Conservation (phyloP, 1,284 basidiomycete species). For the Ganoderma multipileum region DNA sequence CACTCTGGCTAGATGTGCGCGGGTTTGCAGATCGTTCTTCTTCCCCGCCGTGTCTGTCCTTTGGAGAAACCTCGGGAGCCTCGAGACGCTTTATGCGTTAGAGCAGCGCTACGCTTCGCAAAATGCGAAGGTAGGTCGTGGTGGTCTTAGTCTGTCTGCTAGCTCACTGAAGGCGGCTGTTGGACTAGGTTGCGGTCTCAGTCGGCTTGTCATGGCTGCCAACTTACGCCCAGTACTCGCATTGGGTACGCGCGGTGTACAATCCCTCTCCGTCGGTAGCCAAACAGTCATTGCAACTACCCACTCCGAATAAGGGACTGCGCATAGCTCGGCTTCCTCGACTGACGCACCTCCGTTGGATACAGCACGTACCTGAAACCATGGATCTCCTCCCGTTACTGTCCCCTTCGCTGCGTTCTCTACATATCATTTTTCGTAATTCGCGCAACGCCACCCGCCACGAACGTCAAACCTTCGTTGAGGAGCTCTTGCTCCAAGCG, state of each 20-base stretch:
- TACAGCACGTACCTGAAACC: slow-evolving; percentile 9
- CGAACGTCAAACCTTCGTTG: slow-evolving; percentile 1
- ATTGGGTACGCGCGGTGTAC: neutral
- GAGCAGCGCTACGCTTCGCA: neutral
- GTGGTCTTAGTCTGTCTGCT: neutral
- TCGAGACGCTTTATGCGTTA: neutral
- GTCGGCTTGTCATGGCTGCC: neutral
- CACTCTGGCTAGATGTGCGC: slow-evolving; percentile 7
- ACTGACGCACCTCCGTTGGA: slow-evolving; percentile 8
- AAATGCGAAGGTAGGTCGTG: neutral
- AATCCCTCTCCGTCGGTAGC: neutral
- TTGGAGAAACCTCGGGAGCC: slow-evolving; percentile 9
- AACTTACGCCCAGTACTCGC: neutral
- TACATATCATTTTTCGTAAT: slow-evolving; percentile 12
- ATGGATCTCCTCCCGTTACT: slow-evolving; percentile 3
- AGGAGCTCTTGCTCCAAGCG: slow-evolving; percentile 1
- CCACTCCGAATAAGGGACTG: too few relatives aligned
- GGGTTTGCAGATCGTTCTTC: slow-evolving; percentile 14
- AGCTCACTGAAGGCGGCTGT: too few relatives aligned
- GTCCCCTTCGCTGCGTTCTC: neutral
- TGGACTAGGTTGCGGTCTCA: slow-evolving; percentile 1
- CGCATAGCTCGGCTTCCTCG: neutral
- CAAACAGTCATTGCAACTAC: neutral
- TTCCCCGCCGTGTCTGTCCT: slow-evolving; percentile 5
- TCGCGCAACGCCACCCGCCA: neutral